Evolutionary conservation across 2,329 filamentous ascomycete genomes (phyloP).

Genomic region (Colletotrichum eremochloae): DNA sequence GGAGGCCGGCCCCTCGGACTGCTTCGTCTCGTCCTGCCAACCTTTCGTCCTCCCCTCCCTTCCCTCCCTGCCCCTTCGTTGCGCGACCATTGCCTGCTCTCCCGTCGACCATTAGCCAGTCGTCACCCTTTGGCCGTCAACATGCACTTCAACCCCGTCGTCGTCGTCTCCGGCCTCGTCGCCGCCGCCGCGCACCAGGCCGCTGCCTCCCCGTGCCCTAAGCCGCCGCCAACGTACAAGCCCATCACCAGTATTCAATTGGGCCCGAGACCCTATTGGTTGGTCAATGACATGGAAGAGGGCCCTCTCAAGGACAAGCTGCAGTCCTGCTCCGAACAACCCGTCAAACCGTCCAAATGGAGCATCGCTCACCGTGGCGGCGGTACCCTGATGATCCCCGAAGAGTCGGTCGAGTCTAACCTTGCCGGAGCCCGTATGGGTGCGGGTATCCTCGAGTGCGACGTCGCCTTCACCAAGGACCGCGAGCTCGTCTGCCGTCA

Average conservation of each 20-base stretch:
- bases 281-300: constrained; percentile 73
- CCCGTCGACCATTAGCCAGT: neutral
- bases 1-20: neutral
- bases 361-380: constrained; percentile 73
- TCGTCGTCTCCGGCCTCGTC: constrained; percentile 50
- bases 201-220: constrained; percentile 33
- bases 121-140: constrained; percentile 15
- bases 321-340: constrained; percentile 67
- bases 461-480: constrained; percentile 76
- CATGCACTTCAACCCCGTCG: constrained; percentile 51
- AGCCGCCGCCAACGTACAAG: constrained; percentile 43
- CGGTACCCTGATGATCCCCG: constrained; percentile 73
- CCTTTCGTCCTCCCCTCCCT: neutral
- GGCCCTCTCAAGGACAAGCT: constrained; percentile 71
- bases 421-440: constrained; percentile 76
- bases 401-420: constrained; percentile 72
- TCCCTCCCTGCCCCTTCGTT: neutral
- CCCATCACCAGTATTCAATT: constrained; percentile 66
- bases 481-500: constrained; percentile 77
- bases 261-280: constrained; percentile 74
- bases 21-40: neutral
- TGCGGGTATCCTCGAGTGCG: constrained; percentile 75
- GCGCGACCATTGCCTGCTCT: constrained; percentile 7
- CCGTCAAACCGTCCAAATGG: constrained; percentile 65
- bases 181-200: constrained; percentile 38